Evolutionary conservation across 495 filamentous ascomycete species (phyloP).

Genomic region (Tuber calosporum): DNA sequence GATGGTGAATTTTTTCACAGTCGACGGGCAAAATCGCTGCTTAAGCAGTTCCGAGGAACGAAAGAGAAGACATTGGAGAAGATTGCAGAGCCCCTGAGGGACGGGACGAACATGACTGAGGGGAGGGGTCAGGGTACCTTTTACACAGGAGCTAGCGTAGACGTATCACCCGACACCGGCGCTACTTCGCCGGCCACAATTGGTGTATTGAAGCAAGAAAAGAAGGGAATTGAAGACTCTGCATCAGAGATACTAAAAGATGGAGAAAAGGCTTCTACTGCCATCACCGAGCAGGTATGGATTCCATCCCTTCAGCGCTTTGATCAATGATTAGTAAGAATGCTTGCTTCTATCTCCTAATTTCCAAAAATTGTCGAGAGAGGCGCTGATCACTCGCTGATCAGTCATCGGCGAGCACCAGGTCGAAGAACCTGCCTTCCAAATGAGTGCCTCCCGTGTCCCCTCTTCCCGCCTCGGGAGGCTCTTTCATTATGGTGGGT

Average conservation of each 20-base stretch:
- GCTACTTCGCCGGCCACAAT: background rate
- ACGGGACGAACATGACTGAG: constrained; percentile 36
- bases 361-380: background rate
- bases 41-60: constrained; percentile 3
- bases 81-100: constrained; percentile 39
- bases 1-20: constrained; percentile 21
- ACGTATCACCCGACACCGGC: constrained; percentile 28
- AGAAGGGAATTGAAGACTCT: constrained; percentile 21
- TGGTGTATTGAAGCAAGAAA: constrained; percentile 7
- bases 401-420: constrained; percentile 13
- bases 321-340: constrained; percentile 15
- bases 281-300: constrained; percentile 27
- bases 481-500: constrained; percentile 87
- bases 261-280: constrained; percentile 17
- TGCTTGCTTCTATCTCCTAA: constrained; percentile 12
- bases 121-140: constrained; percentile 46
- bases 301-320: constrained; percentile 22
- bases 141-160: constrained; percentile 42
- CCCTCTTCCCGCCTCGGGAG: constrained; percentile 79
- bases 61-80: constrained; percentile 29
- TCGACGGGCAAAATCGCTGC: constrained; percentile 14
- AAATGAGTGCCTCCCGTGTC: constrained; percentile 81
- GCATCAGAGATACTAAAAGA: constrained; percentile 40
- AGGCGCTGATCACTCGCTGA: constrained; percentile 20
- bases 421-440: constrained; percentile 47